Evolutionary conservation across 257 asterid genomes (phyloP).

Genomic region (Solanum boliviense): DNA sequence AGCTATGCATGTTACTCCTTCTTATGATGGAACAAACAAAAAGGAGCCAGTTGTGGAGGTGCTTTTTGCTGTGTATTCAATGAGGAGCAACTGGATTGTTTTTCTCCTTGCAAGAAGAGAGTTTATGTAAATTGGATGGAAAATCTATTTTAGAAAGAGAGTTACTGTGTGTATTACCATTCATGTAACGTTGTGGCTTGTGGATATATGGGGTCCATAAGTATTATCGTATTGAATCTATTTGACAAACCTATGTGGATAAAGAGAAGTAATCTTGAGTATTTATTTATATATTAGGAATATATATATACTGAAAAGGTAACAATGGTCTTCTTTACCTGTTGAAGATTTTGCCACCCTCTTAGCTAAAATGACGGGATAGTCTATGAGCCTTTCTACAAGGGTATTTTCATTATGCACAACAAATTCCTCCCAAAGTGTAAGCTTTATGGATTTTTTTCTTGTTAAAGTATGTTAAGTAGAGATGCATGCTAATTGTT

Average conservation of each 20-base stretch:
- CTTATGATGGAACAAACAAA: background rate
- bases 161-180: too few relatives aligned
- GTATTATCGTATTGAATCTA: too few relatives aligned
- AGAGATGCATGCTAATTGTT: too few relatives aligned
- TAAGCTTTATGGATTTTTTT: background rate
- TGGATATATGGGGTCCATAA: background rate
- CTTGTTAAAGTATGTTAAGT: too few relatives aligned
- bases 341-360: background rate
- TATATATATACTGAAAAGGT: too few relatives aligned
- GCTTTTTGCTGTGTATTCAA: background rate
- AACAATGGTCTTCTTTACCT: background rate
- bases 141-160: too few relatives aligned
- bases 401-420: background rate
- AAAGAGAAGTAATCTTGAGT: background rate
- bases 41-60: background rate
- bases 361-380: background rate
- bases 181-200: background rate
- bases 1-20: background rate
- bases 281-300: too few relatives aligned
- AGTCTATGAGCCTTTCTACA: background rate
- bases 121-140: too few relatives aligned
- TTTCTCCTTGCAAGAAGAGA: background rate
- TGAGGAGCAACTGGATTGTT: accelerated
- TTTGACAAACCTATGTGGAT: too few relatives aligned
- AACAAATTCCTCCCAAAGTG: background rate